Conservation (phyloP, 2,329 filamentous ascomycete genomes). For the Diaporthe nobilis region DNA sequence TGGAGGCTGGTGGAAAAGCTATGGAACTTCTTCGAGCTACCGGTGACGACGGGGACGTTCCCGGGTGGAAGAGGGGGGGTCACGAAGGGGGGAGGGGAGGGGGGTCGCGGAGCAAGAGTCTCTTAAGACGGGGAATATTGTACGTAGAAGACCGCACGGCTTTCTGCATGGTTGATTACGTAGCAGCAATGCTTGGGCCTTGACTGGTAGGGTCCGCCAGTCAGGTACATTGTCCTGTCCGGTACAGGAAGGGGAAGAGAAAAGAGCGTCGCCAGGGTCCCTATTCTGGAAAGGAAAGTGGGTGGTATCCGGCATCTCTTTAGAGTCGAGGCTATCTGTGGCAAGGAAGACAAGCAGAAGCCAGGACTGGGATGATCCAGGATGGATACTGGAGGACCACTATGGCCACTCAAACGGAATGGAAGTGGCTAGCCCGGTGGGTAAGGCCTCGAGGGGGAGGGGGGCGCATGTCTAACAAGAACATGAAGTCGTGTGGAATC, state of each 20-base stretch:
- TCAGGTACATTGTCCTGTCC: background rate
- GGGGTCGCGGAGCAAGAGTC: background rate
- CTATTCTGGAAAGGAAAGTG: slow-evolving; percentile 23
- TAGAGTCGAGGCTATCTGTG: slow-evolving; percentile 26
- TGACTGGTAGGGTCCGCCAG: slow-evolving; percentile 18
- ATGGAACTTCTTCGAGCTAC: slow-evolving; percentile 34
- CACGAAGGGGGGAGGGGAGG: slow-evolving; percentile 13
- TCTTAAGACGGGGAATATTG: slow-evolving; percentile 14
- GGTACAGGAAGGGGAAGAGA: slow-evolving; percentile 5
- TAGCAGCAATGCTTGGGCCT: slow-evolving; percentile 8
- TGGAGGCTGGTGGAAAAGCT: slow-evolving; percentile 33
- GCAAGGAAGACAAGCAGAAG: background rate
- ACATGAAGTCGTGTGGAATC: slow-evolving; percentile 22
- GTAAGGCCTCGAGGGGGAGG: slow-evolving; percentile 6
- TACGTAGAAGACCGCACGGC: slow-evolving; percentile 6
- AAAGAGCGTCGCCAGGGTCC: slow-evolving; percentile 17
- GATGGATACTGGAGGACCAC: slow-evolving; percentile 5
- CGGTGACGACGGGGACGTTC: slow-evolving; percentile 20
- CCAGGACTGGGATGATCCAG: slow-evolving; percentile 24
- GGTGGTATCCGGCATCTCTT: slow-evolving; percentile 33
- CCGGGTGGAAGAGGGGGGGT: slow-evolving; percentile 7
- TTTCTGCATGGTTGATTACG: slow-evolving; percentile 21
- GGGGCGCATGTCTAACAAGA: slow-evolving; percentile 22
- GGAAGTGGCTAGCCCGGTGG: slow-evolving; percentile 30
- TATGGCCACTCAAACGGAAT: slow-evolving; percentile 12